Conservation (phyloP, 192 early-diverging fungal species). For the Coemansia sp. region DNA sequence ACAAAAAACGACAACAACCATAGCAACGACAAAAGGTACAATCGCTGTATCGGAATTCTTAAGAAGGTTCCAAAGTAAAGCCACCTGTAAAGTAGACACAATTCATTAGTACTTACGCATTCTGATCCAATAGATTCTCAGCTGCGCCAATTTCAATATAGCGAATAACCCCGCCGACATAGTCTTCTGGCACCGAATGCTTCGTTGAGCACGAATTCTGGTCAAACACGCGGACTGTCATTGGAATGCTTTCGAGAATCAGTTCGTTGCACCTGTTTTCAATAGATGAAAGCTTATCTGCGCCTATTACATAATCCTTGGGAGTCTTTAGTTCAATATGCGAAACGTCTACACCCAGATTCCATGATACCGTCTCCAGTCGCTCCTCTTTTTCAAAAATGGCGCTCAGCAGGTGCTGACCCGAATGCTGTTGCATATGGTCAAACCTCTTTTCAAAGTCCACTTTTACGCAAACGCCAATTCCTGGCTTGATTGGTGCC, state of each 20-base stretch:
- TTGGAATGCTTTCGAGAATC: constrained; percentile 56
- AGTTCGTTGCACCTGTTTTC: constrained; percentile 59
- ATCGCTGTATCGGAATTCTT: no score
- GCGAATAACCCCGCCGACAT: constrained; percentile 30
- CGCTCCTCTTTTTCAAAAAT: constrained; percentile 61
- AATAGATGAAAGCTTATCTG: constrained; percentile 49
- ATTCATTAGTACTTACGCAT: constrained; percentile 24
- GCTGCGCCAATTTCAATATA: constrained; percentile 18
- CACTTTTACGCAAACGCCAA: constrained; percentile 55
- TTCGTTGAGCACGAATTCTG: constrained; percentile 57
- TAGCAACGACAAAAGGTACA: no score
- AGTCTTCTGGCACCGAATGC: constrained; percentile 28
- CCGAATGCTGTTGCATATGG: constrained; percentile 73
- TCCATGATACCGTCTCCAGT: constrained; percentile 68
- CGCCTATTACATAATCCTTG: constrained; percentile 33
- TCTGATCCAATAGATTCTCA: constrained; percentile 13
- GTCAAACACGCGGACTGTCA: constrained; percentile 55
- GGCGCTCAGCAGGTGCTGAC: constrained; percentile 71
- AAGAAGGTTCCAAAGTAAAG: no score
- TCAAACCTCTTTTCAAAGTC: constrained; percentile 70
- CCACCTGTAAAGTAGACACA: no score
- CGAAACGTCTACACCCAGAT: constrained; percentile 55
- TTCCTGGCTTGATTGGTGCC: constrained; percentile 51
- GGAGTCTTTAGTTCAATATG: constrained; percentile 63
- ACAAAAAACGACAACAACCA: no score